Evolutionary conservation across 2,329 filamentous ascomycete genomes (phyloP).

Genomic region (Aspergillus sp.): DNA sequence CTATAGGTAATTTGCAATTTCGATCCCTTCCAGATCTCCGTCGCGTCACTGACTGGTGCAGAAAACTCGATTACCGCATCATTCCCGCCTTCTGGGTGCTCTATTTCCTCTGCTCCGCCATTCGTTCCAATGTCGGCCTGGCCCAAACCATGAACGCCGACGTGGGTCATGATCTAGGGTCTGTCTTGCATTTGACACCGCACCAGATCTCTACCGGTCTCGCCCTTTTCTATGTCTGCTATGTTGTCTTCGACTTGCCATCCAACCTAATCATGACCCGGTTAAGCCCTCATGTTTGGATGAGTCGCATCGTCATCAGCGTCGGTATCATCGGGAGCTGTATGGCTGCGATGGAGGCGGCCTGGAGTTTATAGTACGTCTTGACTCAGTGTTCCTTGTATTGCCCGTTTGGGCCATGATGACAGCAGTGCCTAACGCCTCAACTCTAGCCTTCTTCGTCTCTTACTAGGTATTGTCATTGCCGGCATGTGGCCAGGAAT

Average conservation of each 20-base stretch:
- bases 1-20: conserved; percentile 27
- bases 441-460: conserved; percentile 60
- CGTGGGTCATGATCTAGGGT: conserved; percentile 70
- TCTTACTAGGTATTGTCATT: conserved; percentile 81
- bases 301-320: conserved; percentile 84
- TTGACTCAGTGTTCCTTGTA: neutral
- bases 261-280: conserved; percentile 87
- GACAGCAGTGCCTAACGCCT: neutral
- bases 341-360: conserved; percentile 75
- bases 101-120: conserved; percentile 89
- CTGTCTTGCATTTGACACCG: conserved; percentile 64
- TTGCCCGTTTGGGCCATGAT: neutral
- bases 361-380: conserved; percentile 77
- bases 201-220: conserved; percentile 81
- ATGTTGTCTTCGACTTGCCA: conserved; percentile 84
- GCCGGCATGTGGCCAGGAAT: conserved; percentile 96
- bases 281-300: conserved; percentile 83
- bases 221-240: conserved; percentile 87
- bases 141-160: conserved; percentile 88
- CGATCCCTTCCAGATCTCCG: neutral
- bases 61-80: conserved; percentile 58
- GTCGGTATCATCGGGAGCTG: conserved; percentile 81
- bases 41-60: conserved; percentile 16
- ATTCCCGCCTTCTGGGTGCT: conserved; percentile 79
- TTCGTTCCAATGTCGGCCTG: conserved; percentile 86